These are phyloP conservation scores for Candida odintsovae DNA, from an alignment of 805 yeast genomes.

Conservation along the genomic window DNA sequence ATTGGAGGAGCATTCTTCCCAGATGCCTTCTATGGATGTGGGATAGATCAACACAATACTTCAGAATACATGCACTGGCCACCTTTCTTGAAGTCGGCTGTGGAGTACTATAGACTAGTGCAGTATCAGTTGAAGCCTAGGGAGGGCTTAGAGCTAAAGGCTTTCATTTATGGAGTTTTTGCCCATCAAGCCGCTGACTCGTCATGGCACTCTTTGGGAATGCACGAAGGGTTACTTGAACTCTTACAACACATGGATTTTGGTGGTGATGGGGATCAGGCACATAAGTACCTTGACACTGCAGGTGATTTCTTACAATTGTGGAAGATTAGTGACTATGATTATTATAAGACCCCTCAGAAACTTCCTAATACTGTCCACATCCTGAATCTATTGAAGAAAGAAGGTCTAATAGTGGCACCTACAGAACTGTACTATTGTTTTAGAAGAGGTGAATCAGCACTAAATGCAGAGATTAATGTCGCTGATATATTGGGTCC, in stretches of 20 bases:
- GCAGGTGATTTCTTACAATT: slow-evolving; percentile 58
- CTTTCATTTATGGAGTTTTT: slow-evolving; percentile 53
- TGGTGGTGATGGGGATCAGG: slow-evolving; percentile 39
- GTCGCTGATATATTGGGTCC: slow-evolving; percentile 3
- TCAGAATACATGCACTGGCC: slow-evolving; percentile 74
- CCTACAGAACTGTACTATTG: slow-evolving; percentile 38
- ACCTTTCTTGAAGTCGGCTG: slow-evolving; percentile 46
- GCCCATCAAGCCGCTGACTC: slow-evolving; percentile 62
- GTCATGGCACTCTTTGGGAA: slow-evolving; percentile 60
- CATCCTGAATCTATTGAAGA: slow-evolving; percentile 33
- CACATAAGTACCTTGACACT: slow-evolving; percentile 53
- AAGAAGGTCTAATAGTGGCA: slow-evolving; percentile 32
- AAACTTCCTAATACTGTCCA: slow-evolving; percentile 35
- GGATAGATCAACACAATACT: slow-evolving; percentile 36
- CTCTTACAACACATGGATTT: slow-evolving; percentile 50
- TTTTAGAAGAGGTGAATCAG: slow-evolving; percentile 49
- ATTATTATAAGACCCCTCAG: slow-evolving; percentile 31
- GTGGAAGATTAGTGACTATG: slow-evolving; percentile 27
- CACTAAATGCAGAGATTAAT: slow-evolving; percentile 39
- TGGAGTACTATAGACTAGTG: slow-evolving; percentile 30
- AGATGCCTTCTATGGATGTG: slow-evolving; percentile 60
- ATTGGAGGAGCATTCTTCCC: slow-evolving; percentile 65
- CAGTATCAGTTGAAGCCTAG: slow-evolving; percentile 15
- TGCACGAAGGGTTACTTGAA: slow-evolving; percentile 49
- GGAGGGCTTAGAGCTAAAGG: slow-evolving; percentile 33